These are phyloP conservation scores for Stagonosporopsis cucurbitacearum DNA, from an alignment of 2,329 filamentous ascomycete genomes.

Conservation along the genomic window DNA sequence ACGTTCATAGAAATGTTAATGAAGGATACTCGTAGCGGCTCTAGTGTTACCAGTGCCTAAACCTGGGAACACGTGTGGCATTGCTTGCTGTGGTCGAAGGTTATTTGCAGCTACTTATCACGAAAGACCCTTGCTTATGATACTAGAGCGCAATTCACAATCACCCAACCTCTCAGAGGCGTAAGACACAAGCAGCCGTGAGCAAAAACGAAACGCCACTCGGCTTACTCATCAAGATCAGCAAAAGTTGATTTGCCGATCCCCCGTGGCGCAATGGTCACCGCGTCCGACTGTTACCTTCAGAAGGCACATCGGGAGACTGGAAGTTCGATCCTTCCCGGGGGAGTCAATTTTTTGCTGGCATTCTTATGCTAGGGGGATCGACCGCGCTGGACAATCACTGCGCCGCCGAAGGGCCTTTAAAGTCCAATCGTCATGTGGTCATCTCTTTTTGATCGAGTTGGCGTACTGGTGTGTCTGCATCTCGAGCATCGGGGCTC, in stretches of 20 bases:
- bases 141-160: neutral
- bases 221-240: slow-evolving; percentile 4
- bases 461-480: neutral
- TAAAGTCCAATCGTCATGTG: too few relatives aligned
- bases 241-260: slow-evolving; percentile 1
- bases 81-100: too few relatives aligned
- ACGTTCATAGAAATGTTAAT: too few relatives aligned
- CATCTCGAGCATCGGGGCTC: neutral
- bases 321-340: slow-evolving; percentile 17
- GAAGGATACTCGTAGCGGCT: too few relatives aligned
- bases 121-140: too few relatives aligned
- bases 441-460: neutral
- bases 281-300: slow-evolving; percentile 14
- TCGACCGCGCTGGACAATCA: neutral
- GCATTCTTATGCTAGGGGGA: neutral
- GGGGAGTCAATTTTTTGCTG: slow-evolving; percentile 3
- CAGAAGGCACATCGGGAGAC: slow-evolving; percentile 12
- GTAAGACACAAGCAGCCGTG: neutral
- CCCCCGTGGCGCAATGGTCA: slow-evolving; percentile 11
- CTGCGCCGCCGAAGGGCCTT: too few relatives aligned
- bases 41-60: too few relatives aligned
- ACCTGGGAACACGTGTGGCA: too few relatives aligned
- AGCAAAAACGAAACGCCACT: neutral
- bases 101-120: too few relatives aligned
- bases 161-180: neutral